Base-by-base conservation (phyloP, 1,284 basidiomycete genomes). In the Tilletia walkeri region DNA sequence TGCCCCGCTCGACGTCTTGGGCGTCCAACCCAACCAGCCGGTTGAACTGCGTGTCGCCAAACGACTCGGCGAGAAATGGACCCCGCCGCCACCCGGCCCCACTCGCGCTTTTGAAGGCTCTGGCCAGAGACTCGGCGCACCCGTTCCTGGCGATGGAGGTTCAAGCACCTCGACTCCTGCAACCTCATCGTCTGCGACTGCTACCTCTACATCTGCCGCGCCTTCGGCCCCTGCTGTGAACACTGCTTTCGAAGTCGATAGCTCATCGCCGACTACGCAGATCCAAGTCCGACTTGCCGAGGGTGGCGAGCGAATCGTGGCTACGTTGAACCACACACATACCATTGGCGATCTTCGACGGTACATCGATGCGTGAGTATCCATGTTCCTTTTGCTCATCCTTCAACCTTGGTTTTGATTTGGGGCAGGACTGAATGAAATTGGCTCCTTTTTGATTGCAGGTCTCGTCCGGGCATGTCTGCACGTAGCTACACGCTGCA, bases 221-320 rank as follows among this genome's bases (percentile, higher is more conserved):
- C 41, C 41, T 45, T 14, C 41, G 41, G 41, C 65, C 30, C 14
- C 24, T 30, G 24, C 24, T 30, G 24, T 30, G 24, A 30, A 69
- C 9, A 45, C 70, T 18, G 70, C 74, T n/a, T 73, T 96, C 82
- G 89, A 91, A 82, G 91, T 97, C 4, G 93, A 98, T 81, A 87
- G 88, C 77, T 87, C 86, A 20, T 87, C 88, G 82, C 95, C 95
- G 1, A 91, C 90, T 67, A 97, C 95, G 45, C 93, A 89, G 80
- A 87, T 99, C n/a, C 95, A 97, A 85, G 87, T 98, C 69, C 87
- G 95, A 65, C 84, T 98, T 63, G 91, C 91, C 10, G 94, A 97
- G 84, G 59, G 59, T 39, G 96, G 96, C 12, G 92, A 24, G 79
- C 92, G 94, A 75, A 88, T 95, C 84, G 91, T 94, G 2, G 90